Evolutionary conservation across 2,329 filamentous ascomycete species (phyloP), one percentile per base, ranked within the genome.

Genomic region (Aureobasidium sp.): DNA sequence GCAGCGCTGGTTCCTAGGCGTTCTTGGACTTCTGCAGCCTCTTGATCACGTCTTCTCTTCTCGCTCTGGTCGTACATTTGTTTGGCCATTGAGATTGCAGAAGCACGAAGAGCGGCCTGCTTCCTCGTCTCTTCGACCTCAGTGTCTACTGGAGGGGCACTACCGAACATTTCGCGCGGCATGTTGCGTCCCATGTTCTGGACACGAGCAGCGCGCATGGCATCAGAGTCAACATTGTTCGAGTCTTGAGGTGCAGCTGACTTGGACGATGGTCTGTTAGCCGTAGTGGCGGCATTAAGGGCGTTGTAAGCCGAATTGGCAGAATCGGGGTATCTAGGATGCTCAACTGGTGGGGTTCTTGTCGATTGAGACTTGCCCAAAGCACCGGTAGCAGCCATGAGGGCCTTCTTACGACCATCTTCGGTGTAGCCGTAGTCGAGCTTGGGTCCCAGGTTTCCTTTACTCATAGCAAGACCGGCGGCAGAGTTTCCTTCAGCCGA

Each of bases 11-110:
- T 58, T 25, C 67, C 67, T 67, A 72, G 59, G 66, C 72, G 62
- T 16, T 25, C 49, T 9, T 49, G 37, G 10, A 53, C 37, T n/a
- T 49, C 47, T 10, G 53, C 45, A 7, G 53, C 60, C 47, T 64
- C 62, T 16, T 80, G 77, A 7, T 85, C 82, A 1, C 82, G 78
- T 63, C 81, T 81, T 64, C 81, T 83, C 64, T 90, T 84, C 67
- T 91, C 86, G 37, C 84, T 78, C 41, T 41, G 41, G 11, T 79
- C 83, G 70, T 91, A 96, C 85, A 96, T 93, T 67, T 88, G 85
- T 74, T 87, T 89, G 7, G 92, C 91, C 91, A 97, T 96, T 11
- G 89, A 90, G 3, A 96, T 79, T 2, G 92, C 91, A 25, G 91
- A 93, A 34, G 91, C 90, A 65, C 87, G 88, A 3, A 96, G 78